Conservation (phyloP, 139 green algal species). For the Protoeuglena noctilucae region DNA sequence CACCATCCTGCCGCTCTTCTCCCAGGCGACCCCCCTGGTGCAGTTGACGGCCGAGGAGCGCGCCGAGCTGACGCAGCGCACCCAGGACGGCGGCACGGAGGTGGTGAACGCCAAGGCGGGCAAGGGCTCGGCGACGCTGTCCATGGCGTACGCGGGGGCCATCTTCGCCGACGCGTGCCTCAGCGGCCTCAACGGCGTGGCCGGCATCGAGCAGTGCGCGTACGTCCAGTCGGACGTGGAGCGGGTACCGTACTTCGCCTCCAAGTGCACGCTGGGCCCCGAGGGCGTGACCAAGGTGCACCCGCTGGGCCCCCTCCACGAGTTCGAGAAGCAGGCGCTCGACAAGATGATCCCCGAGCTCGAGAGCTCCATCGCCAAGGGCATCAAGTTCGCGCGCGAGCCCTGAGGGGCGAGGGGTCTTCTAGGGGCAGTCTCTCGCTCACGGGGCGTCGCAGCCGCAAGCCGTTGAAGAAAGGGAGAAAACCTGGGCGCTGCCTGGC, state of each 20-base stretch:
- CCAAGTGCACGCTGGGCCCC: conserved; percentile 45
- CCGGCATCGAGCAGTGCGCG: conserved; percentile 59
- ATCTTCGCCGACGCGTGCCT: conserved; percentile 28
- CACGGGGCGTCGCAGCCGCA: too few species aligned
- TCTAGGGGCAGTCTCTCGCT: too few species aligned
- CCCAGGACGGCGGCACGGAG: conserved; percentile 96
- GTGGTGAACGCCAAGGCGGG: conserved; percentile 85
- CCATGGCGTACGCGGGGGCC: conserved; percentile 82
- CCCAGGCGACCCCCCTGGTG: conserved; percentile 42
- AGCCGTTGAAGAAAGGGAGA: too few species aligned
- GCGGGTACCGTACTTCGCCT: conserved; percentile 53
- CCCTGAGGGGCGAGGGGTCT: too few species aligned
- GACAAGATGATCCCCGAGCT: conserved; percentile 57
- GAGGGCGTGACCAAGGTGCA: conserved; percentile 62
- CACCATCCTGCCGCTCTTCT: conserved; percentile 91
- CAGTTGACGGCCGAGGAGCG: conserved; percentile 21
- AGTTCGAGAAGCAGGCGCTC: conserved; percentile 41
- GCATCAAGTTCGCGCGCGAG: conserved; percentile 58
- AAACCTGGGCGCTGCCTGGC: too few species aligned
- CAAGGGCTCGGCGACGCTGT: conserved; percentile 80
- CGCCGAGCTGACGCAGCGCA: conserved; percentile 48
- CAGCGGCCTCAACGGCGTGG: conserved; percentile 24
- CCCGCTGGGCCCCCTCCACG: conserved; percentile 49
- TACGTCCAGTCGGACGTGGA: conserved; percentile 38
- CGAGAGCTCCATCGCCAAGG: conserved; percentile 61